Evolutionary conservation across 805 yeast genomes (phyloP).

Genomic region (Candida ulmi): DNA sequence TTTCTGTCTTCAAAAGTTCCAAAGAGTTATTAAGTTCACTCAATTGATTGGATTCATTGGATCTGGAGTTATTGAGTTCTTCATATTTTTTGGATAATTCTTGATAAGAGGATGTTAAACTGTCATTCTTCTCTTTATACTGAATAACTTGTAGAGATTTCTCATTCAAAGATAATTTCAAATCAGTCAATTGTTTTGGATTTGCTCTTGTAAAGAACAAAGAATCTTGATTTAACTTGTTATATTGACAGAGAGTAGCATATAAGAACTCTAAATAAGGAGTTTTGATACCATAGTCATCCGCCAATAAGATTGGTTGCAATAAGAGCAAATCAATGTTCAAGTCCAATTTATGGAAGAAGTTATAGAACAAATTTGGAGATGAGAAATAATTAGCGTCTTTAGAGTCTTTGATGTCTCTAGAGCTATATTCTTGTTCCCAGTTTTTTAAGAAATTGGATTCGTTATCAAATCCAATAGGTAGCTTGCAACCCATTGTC

Average conservation of each 20-base stretch:
- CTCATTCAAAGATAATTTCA: slow-evolving; percentile 1
- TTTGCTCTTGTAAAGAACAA: slow-evolving; percentile 21
- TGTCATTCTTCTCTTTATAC: neutral
- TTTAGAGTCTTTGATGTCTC: neutral
- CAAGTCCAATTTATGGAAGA: slow-evolving; percentile 48
- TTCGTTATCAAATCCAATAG: slow-evolving; percentile 67
- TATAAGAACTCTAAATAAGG: slow-evolving; percentile 88
- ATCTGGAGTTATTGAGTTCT: neutral
- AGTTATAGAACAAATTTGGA: slow-evolving; percentile 64
- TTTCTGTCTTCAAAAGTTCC: slow-evolving; percentile 1
- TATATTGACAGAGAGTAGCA: slow-evolving; percentile 66
- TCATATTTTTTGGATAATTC: neutral
- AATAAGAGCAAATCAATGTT: slow-evolving; percentile 72
- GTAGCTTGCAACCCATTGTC: slow-evolving; percentile 71
- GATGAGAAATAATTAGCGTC: slow-evolving; percentile 31
- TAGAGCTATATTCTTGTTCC: slow-evolving; percentile 37
- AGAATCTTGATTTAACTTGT: slow-evolving; percentile 24
- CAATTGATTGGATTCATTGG: neutral
- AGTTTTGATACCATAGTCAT: slow-evolving; percentile 78
- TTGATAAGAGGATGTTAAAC: neutral
- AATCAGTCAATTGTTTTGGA: slow-evolving; percentile 3
- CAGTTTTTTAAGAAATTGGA: slow-evolving; percentile 49
- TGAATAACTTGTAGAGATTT: slow-evolving; percentile 1
- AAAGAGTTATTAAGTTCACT: neutral
- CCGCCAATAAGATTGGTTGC: slow-evolving; percentile 87